Base-by-base conservation (phyloP, 23 red algal genomes). In the Agarophyton chilense region DNA sequence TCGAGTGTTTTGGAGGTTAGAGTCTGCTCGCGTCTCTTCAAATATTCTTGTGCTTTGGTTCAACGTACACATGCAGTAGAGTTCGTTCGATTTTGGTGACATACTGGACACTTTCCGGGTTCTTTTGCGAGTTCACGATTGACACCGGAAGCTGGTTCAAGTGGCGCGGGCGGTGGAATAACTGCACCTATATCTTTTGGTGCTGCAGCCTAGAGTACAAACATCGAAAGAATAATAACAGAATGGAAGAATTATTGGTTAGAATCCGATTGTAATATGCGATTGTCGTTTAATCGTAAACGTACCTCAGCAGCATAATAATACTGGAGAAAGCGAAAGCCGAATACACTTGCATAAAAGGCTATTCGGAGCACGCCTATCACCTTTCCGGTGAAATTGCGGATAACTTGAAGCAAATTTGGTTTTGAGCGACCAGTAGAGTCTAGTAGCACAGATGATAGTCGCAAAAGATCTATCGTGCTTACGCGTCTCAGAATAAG, bases 281-380 rank as follows among this genome's bases (percentile, higher is more conserved):
- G 33, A 39, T 4, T 74, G 8, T 35, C 10, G 17, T 18, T 21
- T 28, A 13, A 29, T 12, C 51, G 8, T 54, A 34, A 26, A 72
- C 88, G 61, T 73, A 82, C 76, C 88, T 91, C 88, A 34, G 88
- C 77, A 21, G 88, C 77, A 40, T 82, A 82, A 44, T 91, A 91
- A 35, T 91, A 91, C 32, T 91, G 76, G 17, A 91, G 70, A 55
- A 91, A 91, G 31, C 88, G 88, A 75, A 91, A 91, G n/a, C 51
- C 88, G 73, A 91, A 82, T 67, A 91, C 63, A 35, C 76, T 72
- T 2, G 77, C 76, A 72, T 82, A 72, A 42, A 91, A 91, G 17
- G 64, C 61, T 72, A 45, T 67, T 61, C 77, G 77, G 18, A 79
- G 77, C 5, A 73, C 0, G 47, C 46, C 40, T 21, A 86, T 32